These are phyloP conservation scores for Rhazya stricta DNA, from an alignment of 257 asterid species.

Conservation along the genomic window DNA sequence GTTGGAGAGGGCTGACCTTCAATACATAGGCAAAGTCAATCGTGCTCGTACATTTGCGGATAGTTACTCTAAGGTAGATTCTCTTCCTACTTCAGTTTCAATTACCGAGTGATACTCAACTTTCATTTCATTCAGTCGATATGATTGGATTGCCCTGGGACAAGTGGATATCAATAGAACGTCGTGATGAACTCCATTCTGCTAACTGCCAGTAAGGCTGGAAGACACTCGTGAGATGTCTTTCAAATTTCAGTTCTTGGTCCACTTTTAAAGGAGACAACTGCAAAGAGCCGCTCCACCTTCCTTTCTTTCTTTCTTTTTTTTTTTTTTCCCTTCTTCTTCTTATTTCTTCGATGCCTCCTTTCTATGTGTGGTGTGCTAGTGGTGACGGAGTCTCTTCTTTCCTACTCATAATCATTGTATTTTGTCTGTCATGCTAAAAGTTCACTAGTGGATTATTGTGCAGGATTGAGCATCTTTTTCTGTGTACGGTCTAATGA, in stretches of 20 bases:
- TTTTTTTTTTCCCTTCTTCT: background rate
- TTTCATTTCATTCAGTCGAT: background rate
- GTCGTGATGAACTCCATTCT: background rate
- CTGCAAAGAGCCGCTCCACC: background rate
- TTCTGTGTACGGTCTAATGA: background rate
- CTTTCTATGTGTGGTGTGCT: background rate
- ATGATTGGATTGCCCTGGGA: background rate
- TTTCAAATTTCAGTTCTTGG: background rate
- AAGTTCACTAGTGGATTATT: background rate
- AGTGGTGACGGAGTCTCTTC: background rate
- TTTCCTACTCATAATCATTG: background rate
- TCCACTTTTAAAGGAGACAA: background rate
- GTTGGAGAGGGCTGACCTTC: conserved; percentile 77
- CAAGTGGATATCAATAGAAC: background rate
- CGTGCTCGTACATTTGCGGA: conserved; percentile 88
- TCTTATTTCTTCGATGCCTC: background rate
- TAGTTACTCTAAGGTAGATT: conserved; percentile 82
- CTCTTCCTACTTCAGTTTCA: background rate
- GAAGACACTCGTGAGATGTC: background rate
- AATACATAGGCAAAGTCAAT: conserved; percentile 67
- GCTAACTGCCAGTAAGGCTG: background rate
- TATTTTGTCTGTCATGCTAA: background rate
- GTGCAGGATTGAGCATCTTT: background rate
- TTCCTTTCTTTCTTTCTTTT: too few species aligned
- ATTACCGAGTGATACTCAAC: background rate